Conservation (phyloP, 2,329 filamentous ascomycete genomes). For the Helminthosporium solani region DNA sequence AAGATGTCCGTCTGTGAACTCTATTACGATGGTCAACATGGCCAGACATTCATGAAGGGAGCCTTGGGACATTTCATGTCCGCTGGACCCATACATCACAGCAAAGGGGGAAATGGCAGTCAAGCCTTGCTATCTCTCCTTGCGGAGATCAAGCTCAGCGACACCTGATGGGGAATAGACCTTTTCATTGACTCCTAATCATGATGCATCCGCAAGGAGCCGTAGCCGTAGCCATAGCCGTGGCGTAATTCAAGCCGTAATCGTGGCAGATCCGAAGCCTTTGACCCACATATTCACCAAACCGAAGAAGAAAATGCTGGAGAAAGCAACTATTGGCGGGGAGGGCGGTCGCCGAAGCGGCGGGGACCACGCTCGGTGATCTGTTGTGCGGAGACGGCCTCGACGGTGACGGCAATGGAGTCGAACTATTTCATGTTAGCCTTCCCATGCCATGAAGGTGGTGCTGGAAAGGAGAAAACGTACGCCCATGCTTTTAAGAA, state of each 20-base stretch:
- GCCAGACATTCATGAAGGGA: neutral
- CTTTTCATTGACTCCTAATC: constrained; percentile 62
- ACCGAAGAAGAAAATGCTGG: constrained; percentile 45
- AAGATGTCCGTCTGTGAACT: too few relatives aligned
- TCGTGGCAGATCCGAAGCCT: constrained; percentile 90
- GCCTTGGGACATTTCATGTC: neutral
- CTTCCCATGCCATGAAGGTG: neutral
- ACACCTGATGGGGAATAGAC: constrained; percentile 68
- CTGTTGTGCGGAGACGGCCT: constrained; percentile 87
- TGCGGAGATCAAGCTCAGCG: constrained; percentile 68
- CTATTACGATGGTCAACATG: neutral
- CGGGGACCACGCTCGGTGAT: constrained; percentile 71
- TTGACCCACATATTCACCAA: constrained; percentile 62
- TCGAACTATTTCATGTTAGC: constrained; percentile 70
- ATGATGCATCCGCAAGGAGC: constrained; percentile 65
- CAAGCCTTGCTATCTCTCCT: constrained; percentile 70
- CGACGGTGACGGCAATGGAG: constrained; percentile 93
- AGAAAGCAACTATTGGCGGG: constrained; percentile 48
- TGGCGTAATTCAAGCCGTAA: constrained; percentile 73
- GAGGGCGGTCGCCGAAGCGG: constrained; percentile 68
- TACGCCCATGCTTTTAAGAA: constrained; percentile 99
- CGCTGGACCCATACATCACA: constrained; percentile 6
- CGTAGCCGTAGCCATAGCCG: constrained; percentile 44
- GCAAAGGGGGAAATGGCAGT: constrained; percentile 66
- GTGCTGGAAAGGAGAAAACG: constrained; percentile 48